Conservation (phyloP, 805 yeast species). For the Spathaspora hagerdaliae region DNA sequence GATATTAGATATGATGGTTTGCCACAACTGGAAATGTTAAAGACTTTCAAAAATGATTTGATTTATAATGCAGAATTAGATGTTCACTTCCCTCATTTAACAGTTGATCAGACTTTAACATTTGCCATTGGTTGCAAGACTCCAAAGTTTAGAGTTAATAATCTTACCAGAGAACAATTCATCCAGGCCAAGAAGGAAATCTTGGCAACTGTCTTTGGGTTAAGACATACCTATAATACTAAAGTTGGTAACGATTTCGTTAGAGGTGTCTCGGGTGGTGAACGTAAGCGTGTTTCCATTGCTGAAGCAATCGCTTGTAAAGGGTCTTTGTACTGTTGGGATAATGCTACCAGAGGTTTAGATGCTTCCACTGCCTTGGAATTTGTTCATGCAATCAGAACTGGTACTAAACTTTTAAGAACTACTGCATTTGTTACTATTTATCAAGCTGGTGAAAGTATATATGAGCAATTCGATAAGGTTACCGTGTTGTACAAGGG, state of each 20-base stretch:
- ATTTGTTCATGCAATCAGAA: slow-evolving; percentile 24
- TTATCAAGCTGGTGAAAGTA: slow-evolving; percentile 28
- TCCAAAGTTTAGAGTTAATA: slow-evolving; percentile 51
- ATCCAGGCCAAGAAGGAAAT: slow-evolving; percentile 27
- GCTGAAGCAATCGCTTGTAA: slow-evolving; percentile 61
- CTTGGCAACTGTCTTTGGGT: slow-evolving; percentile 27
- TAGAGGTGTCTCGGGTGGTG: slow-evolving; percentile 74
- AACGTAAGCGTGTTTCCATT: slow-evolving; percentile 67
- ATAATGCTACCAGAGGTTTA: slow-evolving; percentile 30
- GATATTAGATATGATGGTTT: slow-evolving; percentile 58
- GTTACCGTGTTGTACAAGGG: slow-evolving; percentile 27
- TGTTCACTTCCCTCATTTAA: slow-evolving; percentile 71
- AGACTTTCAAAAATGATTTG: slow-evolving; percentile 51
- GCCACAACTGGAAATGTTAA: slow-evolving; percentile 54
- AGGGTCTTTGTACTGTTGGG: slow-evolving; percentile 28
- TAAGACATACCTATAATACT: slow-evolving; percentile 25
- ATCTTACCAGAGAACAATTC: slow-evolving; percentile 44
- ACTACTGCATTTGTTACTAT: slow-evolving; percentile 62
- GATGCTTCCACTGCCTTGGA: slow-evolving; percentile 32
- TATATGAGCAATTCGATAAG: slow-evolving; percentile 27
- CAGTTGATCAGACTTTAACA: slow-evolving; percentile 67
- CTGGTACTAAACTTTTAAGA: slow-evolving; percentile 43
- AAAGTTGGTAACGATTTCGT: slow-evolving; percentile 34
- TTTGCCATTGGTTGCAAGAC: slow-evolving; percentile 71
- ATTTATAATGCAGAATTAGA: slow-evolving; percentile 62